These are phyloP conservation scores for Fusarium nurragi DNA, from an alignment of 2,329 filamentous ascomycete species.

Conservation along the genomic window DNA sequence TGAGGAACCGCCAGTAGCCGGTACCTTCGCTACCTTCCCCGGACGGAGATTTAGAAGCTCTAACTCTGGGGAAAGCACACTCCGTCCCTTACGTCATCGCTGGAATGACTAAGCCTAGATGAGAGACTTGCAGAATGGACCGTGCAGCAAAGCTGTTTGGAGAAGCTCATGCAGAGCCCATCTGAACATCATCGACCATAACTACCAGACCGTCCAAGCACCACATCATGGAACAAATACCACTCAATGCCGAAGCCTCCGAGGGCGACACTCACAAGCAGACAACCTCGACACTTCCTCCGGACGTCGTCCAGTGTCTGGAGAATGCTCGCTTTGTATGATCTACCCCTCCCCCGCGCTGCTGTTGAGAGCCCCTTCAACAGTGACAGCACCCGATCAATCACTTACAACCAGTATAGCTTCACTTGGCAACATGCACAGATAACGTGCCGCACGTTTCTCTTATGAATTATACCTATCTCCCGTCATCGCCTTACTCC, in stretches of 20 bases:
- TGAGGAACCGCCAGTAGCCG: slow-evolving; percentile 50
- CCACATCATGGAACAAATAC: slow-evolving; percentile 67
- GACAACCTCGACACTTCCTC: slow-evolving; percentile 74
- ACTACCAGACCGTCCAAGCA: neutral
- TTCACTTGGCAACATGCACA: slow-evolving; percentile 92
- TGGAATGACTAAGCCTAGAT: slow-evolving; percentile 25
- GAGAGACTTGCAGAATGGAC: slow-evolving; percentile 31
- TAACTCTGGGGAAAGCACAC: slow-evolving; percentile 22
- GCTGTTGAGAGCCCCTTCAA: slow-evolving; percentile 20
- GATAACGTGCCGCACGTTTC: slow-evolving; percentile 89
- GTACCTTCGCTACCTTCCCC: slow-evolving; percentile 40
- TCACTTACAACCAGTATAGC: slow-evolving; percentile 60
- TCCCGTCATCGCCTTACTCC: slow-evolving; percentile 78
- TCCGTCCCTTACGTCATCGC: slow-evolving; percentile 41
- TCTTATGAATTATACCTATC: slow-evolving; percentile 99
- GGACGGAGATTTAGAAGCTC: slow-evolving; percentile 25
- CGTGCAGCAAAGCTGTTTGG: slow-evolving; percentile 14
- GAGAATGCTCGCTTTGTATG: slow-evolving; percentile 94
- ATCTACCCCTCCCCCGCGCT: slow-evolving; percentile 38
- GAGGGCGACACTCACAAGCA: slow-evolving; percentile 77
- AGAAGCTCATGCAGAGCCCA: slow-evolving; percentile 24
- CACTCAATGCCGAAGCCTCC: slow-evolving; percentile 79
- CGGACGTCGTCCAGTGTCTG: slow-evolving; percentile 88
- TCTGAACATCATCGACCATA: slow-evolving; percentile 23
- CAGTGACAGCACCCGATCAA: slow-evolving; percentile 3